Base-by-base conservation (phyloP, 78 protist species). In the Dictyostelium citrinum region DNA sequence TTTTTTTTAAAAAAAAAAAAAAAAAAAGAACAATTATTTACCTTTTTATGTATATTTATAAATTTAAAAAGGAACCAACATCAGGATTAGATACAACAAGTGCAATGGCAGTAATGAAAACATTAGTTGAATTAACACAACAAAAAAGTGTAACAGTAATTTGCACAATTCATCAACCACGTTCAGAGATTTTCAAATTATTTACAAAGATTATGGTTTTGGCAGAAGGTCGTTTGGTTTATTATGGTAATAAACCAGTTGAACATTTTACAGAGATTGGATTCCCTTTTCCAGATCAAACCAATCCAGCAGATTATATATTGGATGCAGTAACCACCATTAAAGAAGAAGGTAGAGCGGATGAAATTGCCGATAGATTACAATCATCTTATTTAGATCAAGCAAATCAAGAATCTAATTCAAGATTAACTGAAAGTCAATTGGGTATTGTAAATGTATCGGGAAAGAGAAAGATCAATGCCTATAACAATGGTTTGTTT, bases 91-190 rank as follows among this genome's bases (percentile, higher is more conserved):
- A 97, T 74, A 82, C 96, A 58, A 51, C 81, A 4, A 81, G 90
- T 31, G 96, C 98, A 10, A 79, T 79, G 83, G 39, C 84, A 1
- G 95, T 97, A 22, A 81, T 83, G 72, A 14, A 80, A 46, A 24
- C 61, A 39, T 67, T 97, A 58, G 83, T 70, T 24, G 76, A 58
- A 35, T 49, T 96, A 55, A 91, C 91, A 0, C 61, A 64, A 35
- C 39, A 41, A 24, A 79, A 81, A 31, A 78, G 33, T 55, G 80
- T 64, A 24, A 95, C 97, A 10, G 83, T 96, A 10, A 49, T 95
- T 37, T 31, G 67, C 14, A 83, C 95, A 31, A 96, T 97, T 37
- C 98, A 97, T 86, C 98, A 97, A 94, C 98, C 98, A 22, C 96
- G 96, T 33, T 81, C 82, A 37, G 93, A 93, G 39, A 94, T 97